Base-by-base conservation (phyloP, 805 yeast species). In the Metschnikowia continentalis region DNA sequence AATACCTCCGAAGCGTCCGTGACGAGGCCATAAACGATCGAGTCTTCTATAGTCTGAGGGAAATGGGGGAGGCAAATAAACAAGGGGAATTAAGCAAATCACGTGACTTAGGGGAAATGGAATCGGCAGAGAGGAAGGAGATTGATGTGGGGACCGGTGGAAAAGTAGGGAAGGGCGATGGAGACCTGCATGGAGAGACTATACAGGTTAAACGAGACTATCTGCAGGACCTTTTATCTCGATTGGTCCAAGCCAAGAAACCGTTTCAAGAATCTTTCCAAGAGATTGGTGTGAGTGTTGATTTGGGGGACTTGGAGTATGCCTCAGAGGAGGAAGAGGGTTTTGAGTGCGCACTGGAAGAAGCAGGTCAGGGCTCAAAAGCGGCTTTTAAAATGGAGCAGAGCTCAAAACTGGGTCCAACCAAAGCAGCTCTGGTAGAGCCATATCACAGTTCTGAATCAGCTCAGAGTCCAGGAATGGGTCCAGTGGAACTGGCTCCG, bases 11-110 rank as follows among this genome's bases (percentile, higher is more conserved):
- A 5, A 44, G 48, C 3, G 76, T 72, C 10, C 52, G 74, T 42
- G 43, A 56, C 5, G 75, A 71, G 48, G 74, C 75, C 6, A 62
- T 62, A 35, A 47, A 47, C 8, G 69, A 64, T 46, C 50, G 49
- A 7, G 45, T 51, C 8, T 57, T 64, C 3, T 48, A 56, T 44
- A 60, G 13, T 30, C 36, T 22, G 35, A 38, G 15, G 23, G 23
- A 35, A 19, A 17, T 7, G 13, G 6, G 14, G 11, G n/a, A 35
- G 20, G 2, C 5, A 15, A 19, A 15, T 13, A 35, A n/a, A n/a
- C 3, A n/a, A n/a, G 36, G 11, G 23, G 19, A 11, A 6, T 20
- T 10, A 14, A 15, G 10, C 11, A 26, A 26, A 7, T 4, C 30
- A 19, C 14, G 5, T n/a, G 14, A 14, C 5, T 8, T 14, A 13